Evolutionary conservation across 83 land plant genomes (phyloP).

Genomic region (Larix sibirica): DNA sequence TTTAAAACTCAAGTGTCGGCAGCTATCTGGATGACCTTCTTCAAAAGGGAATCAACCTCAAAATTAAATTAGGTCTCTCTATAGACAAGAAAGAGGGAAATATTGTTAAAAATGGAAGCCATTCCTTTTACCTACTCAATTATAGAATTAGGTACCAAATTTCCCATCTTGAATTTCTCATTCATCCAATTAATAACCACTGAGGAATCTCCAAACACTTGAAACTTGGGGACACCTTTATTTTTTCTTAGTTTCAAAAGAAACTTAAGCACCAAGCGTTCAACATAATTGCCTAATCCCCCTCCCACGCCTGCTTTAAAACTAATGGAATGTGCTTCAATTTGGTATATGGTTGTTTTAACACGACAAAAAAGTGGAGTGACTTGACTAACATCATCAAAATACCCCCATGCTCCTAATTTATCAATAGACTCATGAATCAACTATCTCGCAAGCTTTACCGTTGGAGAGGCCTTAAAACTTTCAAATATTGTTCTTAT

Average conservation of each 20-base stretch:
- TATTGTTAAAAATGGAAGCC: no score
- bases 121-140: no score
- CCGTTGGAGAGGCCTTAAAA: not conserved
- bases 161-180: not conserved
- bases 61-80: no score
- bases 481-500: not conserved
- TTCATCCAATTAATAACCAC: not conserved
- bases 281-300: not conserved
- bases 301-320: not conserved
- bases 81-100: no score
- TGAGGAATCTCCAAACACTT: not conserved
- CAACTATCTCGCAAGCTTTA: not conserved
- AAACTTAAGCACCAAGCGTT: not conserved
- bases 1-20: no score
- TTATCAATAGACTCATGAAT: not conserved
- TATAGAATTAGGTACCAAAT: no score
- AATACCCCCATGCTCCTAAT: not conserved
- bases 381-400: not conserved
- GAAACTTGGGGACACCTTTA: not conserved
- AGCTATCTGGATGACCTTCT: no score
- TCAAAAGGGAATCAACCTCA: no score
- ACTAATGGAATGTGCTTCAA: not conserved
- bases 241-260: not conserved
- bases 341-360: not conserved
- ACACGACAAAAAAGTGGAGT: no score